These are phyloP conservation scores for Lenwebbia sp. DNA, from an alignment of 345 rosid genomes.

Conservation along the genomic window DNA sequence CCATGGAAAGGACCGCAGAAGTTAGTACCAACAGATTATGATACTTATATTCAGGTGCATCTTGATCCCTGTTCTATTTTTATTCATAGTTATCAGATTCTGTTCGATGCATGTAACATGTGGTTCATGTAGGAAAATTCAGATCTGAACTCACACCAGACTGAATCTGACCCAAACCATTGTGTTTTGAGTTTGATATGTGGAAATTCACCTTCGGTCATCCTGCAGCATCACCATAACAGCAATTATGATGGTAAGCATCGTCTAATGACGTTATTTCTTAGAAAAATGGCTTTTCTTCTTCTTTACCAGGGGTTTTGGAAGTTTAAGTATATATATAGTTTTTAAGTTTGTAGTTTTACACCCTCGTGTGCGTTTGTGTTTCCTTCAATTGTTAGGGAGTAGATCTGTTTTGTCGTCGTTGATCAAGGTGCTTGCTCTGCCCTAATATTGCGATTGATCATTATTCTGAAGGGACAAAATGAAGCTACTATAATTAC, in stretches of 20 bases:
- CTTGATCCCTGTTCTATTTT: background rate
- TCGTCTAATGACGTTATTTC: background rate
- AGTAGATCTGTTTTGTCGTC: background rate
- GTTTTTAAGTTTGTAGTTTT: background rate
- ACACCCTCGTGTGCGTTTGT: background rate
- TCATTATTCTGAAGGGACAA: background rate
- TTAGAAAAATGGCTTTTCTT: background rate
- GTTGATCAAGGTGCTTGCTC: background rate
- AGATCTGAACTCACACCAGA: background rate
- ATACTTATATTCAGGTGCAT: background rate
- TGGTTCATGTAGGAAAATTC: background rate
- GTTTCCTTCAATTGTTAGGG: background rate
- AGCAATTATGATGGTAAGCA: background rate
- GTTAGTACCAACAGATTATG: background rate
- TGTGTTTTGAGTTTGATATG: background rate
- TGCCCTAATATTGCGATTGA: background rate
- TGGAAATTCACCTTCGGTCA: conserved; percentile 35
- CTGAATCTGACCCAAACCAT: background rate
- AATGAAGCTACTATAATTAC: background rate
- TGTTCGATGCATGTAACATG: background rate
- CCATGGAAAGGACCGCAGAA: background rate
- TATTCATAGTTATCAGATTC: background rate
- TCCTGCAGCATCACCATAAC: background rate
- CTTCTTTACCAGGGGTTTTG: background rate
- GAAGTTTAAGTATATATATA: background rate